Percentiles rank a stretch among this genome's conserved stretches.
Evolutionary conservation across 78 protist genomes (phyloP).

Genomic region (Protostelium mycophagum): DNA sequence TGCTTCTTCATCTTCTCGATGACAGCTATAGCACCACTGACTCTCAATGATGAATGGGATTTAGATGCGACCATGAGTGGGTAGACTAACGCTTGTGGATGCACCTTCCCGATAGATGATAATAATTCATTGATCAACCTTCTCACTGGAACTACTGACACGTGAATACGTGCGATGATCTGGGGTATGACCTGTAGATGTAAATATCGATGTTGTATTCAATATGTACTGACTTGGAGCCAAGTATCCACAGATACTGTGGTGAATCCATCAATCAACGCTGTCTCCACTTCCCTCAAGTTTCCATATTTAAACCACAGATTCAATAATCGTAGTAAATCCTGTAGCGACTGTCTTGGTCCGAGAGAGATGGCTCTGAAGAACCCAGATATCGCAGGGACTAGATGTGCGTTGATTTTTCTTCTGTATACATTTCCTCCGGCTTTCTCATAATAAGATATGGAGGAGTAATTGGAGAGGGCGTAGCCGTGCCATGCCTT

Average conservation of each 20-base stretch:
- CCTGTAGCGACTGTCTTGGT: slow-evolving; percentile 70
- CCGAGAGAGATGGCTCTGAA: slow-evolving; percentile 79
- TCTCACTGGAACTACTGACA: slow-evolving; percentile 57
- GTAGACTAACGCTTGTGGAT: slow-evolving; percentile 98
- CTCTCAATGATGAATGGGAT: slow-evolving; percentile 63
- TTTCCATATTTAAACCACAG: slow-evolving; percentile 89
- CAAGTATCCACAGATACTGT: slow-evolving; percentile 90
- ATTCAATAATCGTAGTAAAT: slow-evolving; percentile 84
- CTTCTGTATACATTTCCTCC: slow-evolving; percentile 27
- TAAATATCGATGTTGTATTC: neutral
- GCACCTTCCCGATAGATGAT: slow-evolving; percentile 78
- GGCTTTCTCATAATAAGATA: slow-evolving; percentile 60
- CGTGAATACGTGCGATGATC: slow-evolving; percentile 94
- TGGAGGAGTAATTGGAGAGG: slow-evolving; percentile 74
- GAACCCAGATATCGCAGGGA: slow-evolving; percentile 80
- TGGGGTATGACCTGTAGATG: slow-evolving; percentile 57
- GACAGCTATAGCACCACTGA: slow-evolving; percentile 63
- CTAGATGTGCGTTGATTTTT: slow-evolving; percentile 34
- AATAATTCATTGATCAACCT: slow-evolving; percentile 73
- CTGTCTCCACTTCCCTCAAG: slow-evolving; percentile 50
- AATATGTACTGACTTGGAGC: slow-evolving; percentile 91
- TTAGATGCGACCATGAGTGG: slow-evolving; percentile 95
- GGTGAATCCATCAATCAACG: slow-evolving; percentile 67
- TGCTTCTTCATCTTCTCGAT: slow-evolving; percentile 63
- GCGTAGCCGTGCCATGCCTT: slow-evolving; percentile 97